Evolutionary conservation across 1,284 basidiomycete genomes (phyloP), one percentile per base, ranked within the genome.

Genomic region (Ceratobasidium sp.): DNA sequence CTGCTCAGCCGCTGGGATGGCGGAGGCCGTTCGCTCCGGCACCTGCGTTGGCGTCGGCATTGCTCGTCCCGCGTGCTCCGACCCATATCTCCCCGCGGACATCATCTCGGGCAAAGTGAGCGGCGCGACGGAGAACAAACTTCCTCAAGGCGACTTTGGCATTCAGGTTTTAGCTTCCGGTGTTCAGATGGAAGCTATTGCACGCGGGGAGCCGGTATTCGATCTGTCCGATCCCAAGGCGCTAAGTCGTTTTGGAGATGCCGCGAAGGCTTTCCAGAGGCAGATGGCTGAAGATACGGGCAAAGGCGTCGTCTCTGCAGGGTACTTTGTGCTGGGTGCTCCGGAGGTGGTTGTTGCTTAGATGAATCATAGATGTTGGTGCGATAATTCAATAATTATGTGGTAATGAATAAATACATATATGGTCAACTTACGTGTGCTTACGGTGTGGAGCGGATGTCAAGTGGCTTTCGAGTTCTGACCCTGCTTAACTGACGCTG

Each of bases 1-100:
- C 80, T 79, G 84, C 30, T 81, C 81, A 1, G 76, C 79, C 0
- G 72, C 76, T 4, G 83, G 81, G 14, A 86, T 86, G 85, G 80
- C 80, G 5, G 77, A 80, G 38, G 83, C 81, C 16, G 76, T 84
- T 71, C 43, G 73, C 1, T 72, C 59, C 7, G 77, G 80, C 14
- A 78, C 78, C 9, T 79, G 81, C 7, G 79, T 81, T 28, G 79
- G 85, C 55, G 77, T 86, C 62, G 86, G 85, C 28, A 78, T 86
- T 32, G 86, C 77, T 2, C 81, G 85, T 26, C 85, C 85, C 0
- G 76, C 85, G 7, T 78, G 81, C 0, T 80, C 82, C 30, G 86
- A 87, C 70, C 85, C 85, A 1, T 79, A 82, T 77, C 76, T 86
- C 8, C 81, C 80, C 23, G 78, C 77, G 21, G 80, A 83, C 41